phyloP scores from a whole-genome alignment of 305 asterid genomes.

The Fraxinus sp. region DNA sequence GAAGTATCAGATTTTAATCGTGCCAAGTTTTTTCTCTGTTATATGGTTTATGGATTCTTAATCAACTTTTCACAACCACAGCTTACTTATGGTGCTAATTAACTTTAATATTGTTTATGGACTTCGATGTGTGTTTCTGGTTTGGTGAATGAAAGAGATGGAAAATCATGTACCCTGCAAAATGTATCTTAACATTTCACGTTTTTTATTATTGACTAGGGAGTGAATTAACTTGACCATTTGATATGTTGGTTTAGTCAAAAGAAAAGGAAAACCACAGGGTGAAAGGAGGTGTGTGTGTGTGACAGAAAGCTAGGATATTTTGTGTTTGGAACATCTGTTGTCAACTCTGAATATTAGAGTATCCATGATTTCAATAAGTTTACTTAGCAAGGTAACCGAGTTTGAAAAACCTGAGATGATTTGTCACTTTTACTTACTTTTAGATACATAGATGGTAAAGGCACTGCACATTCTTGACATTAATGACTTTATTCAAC shows the following conservation, averaged over 20 bases:
- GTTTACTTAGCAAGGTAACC: not conserved
- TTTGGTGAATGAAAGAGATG: not conserved
- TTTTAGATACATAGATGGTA: not conserved
- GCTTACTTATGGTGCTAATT: not conserved
- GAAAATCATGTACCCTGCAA: not conserved
- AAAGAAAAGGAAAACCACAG: too few species aligned
- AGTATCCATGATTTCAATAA: not conserved
- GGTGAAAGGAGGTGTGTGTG: not conserved
- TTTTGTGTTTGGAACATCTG: not conserved
- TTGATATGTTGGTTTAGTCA: not conserved
- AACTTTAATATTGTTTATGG: not conserved
- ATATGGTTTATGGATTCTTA: not conserved
- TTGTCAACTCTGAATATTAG: not conserved
- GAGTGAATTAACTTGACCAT: not conserved
- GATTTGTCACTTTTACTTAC: not conserved
- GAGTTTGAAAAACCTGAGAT: not conserved
- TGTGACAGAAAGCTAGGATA: not conserved
- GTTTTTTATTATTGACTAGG: not conserved
- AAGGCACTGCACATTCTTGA: not conserved
- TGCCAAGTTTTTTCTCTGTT: not conserved
- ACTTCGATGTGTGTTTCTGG: not conserved
- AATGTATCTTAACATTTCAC: not conserved
- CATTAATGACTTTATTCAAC: not conserved
- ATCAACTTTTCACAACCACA: not conserved
- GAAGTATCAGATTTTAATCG: not conserved